phyloP scores from a whole-genome alignment of 2,329 filamentous ascomycete species.

The Thielaviopsis cerberus region DNA sequence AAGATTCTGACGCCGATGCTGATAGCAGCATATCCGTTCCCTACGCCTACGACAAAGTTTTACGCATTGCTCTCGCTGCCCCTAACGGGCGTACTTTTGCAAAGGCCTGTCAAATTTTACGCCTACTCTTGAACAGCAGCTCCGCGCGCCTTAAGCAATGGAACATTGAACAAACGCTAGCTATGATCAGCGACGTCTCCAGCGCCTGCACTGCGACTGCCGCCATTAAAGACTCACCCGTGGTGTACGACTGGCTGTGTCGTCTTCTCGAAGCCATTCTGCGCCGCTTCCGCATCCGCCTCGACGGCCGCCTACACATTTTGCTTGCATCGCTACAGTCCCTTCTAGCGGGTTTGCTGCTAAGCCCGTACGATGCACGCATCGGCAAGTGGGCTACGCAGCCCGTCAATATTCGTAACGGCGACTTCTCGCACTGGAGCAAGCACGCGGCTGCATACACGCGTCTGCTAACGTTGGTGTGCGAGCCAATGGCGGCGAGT shows the following conservation, averaged over 20 bases:
- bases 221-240: conserved; percentile 17
- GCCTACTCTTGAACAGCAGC: conserved; percentile 31
- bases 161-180: conserved; percentile 36
- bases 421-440: conserved; percentile 16
- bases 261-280: conserved; percentile 37
- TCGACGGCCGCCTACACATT: conserved; percentile 44
- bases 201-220: conserved; percentile 18
- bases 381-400: conserved; percentile 15
- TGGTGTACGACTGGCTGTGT: conserved; percentile 29
- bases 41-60: conserved; percentile 24
- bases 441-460: conserved; percentile 33
- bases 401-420: conserved; percentile 7
- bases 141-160: conserved; percentile 35
- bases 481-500: conserved; percentile 38
- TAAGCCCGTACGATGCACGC: conserved; percentile 19
- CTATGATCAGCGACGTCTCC: conserved; percentile 21
- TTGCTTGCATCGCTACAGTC: conserved; percentile 34
- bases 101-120: conserved; percentile 24
- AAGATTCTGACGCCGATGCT: conserved; percentile 9
- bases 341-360: conserved; percentile 35
- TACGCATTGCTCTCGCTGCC: conserved; percentile 5
- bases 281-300: conserved; percentile 39
- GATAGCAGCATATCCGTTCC: conserved; percentile 21
- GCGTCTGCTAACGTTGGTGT: conserved; percentile 38
- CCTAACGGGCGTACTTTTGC: conserved; percentile 17